phyloP scores from a whole-genome alignment of 2,329 filamentous ascomycete genomes.

The Claviceps purpurea region DNA sequence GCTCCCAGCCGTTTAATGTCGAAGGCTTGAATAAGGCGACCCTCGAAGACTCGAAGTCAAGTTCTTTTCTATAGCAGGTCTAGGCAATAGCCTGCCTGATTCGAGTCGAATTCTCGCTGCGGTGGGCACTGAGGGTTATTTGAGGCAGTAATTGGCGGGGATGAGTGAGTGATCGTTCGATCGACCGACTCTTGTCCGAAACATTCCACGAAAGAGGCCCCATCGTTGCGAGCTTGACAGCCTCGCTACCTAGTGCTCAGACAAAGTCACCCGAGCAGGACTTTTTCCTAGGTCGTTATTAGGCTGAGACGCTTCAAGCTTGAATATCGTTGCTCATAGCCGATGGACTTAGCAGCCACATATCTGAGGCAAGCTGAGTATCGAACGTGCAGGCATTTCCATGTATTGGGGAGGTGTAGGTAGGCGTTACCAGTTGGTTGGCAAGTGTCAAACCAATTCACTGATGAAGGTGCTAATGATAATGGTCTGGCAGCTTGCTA shows the following conservation, averaged over 20 bases:
- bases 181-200: background rate
- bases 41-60: too few species aligned
- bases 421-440: background rate
- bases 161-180: background rate
- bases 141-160: background rate
- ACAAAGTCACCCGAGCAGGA: background rate
- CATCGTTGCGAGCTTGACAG: background rate
- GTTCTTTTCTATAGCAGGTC: background rate
- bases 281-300: too few species aligned
- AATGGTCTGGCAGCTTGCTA: too few species aligned
- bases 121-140: background rate
- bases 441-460: background rate
- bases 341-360: background rate
- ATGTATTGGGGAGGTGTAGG: background rate
- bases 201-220: background rate
- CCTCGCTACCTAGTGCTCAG: background rate
- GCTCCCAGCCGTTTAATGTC: background rate
- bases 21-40: too few species aligned
- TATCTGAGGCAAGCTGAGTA: background rate
- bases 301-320: background rate
- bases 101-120: background rate
- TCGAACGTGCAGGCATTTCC: background rate
- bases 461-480: background rate
- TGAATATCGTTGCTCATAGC: background rate
- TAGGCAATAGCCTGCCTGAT: background rate